These are phyloP conservation scores for Neofusicoccum ribis DNA, from an alignment of 2,329 filamentous ascomycete genomes.

Conservation along the genomic window DNA sequence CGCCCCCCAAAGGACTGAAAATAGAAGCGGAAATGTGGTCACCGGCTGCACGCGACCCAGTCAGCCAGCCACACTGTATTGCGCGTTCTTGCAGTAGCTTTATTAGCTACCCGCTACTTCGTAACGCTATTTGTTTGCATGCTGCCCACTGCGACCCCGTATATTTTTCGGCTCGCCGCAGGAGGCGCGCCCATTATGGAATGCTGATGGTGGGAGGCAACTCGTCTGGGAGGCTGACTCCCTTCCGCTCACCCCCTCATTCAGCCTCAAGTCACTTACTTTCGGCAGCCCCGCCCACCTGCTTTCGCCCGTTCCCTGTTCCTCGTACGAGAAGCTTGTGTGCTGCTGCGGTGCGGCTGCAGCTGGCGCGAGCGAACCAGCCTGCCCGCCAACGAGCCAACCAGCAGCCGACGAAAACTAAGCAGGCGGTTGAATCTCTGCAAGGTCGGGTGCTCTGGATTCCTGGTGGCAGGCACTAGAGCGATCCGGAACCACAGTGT, in stretches of 20 bases:
- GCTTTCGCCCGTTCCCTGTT: neutral
- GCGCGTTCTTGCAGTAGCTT: constrained; percentile 17
- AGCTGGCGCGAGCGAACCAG: too few species aligned
- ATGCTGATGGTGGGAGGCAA: neutral
- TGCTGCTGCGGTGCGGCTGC: neutral
- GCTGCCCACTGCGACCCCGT: constrained; percentile 12
- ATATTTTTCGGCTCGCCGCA: constrained; percentile 10
- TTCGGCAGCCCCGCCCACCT: neutral
- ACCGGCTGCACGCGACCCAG: constrained; percentile 5
- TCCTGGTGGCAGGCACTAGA: too few species aligned
- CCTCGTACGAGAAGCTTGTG: constrained; percentile 10
- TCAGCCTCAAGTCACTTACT: neutral
- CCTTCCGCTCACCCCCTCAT: neutral
- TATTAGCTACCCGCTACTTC: constrained; percentile 9
- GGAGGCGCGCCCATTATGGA: constrained; percentile 1
- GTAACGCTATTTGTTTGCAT: constrained; percentile 14
- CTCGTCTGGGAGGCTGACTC: neutral
- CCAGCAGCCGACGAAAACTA: neutral
- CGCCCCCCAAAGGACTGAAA: neutral
- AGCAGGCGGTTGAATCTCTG: too few species aligned
- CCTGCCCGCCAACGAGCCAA: neutral
- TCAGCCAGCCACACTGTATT: constrained; percentile 11
- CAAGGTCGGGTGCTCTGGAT: too few species aligned
- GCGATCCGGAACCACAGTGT: too few species aligned
- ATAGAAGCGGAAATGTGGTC: constrained; percentile 12